Percentiles rank a stretch among this genome's conserved stretches.
phyloP scores from a whole-genome alignment of 495 filamentous ascomycete species.

The Xylaria scruposa region DNA sequence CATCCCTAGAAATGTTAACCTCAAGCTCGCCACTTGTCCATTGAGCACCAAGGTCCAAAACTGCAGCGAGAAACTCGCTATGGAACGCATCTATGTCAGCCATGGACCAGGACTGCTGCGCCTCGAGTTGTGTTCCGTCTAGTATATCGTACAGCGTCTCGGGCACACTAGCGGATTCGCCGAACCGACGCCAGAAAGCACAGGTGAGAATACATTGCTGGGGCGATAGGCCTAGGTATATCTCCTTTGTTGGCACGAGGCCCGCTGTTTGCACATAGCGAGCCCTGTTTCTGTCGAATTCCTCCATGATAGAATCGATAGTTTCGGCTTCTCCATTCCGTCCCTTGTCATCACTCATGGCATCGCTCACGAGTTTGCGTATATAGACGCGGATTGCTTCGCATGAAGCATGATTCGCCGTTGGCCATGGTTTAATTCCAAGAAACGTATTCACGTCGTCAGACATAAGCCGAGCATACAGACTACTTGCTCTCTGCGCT shows the following conservation, averaged over 20 bases:
- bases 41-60: not conserved
- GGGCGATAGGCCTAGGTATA: conserved; percentile 7
- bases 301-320: not conserved
- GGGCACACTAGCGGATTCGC: not conserved
- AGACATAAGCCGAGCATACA: conserved; percentile 21
- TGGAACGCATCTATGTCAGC: conserved; percentile 26
- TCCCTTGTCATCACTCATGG: not conserved
- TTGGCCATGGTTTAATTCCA: conserved; percentile 29
- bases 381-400: not conserved
- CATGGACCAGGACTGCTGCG: not conserved
- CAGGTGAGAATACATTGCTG: conserved; percentile 33
- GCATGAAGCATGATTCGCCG: not conserved
- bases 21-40: conserved; percentile 32
- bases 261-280: conserved; percentile 18
- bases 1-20: conserved; percentile 32
- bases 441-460: conserved; percentile 25
- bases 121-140: not conserved
- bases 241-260: conserved; percentile 5
- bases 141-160: not conserved
- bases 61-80: conserved; percentile 6
- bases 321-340: not conserved
- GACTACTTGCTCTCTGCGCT: conserved; percentile 30
- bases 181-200: conserved; percentile 56
- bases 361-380: conserved; percentile 10
- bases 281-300: conserved; percentile 21